phyloP scores from a whole-genome alignment of 768 basidiomycete genomes.

The Tricholoma furcatifolium region DNA sequence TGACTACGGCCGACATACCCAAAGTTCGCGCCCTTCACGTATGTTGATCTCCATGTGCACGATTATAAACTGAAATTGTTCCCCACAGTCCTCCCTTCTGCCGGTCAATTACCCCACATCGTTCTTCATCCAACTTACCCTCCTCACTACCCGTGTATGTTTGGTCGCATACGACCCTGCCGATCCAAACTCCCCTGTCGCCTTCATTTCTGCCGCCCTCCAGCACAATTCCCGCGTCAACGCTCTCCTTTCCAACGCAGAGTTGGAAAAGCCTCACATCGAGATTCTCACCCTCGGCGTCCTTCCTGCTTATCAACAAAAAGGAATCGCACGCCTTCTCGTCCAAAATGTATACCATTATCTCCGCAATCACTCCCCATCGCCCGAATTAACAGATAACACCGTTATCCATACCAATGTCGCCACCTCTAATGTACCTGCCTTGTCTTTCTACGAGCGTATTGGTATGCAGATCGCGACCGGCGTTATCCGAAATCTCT shows the following conservation, averaged over 20 bases:
- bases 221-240: slow-evolving; percentile 23
- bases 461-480: slow-evolving; percentile 38
- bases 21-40: slow-evolving; percentile 42
- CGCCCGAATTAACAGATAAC: slow-evolving; percentile 19
- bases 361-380: slow-evolving; percentile 24
- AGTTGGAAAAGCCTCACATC: slow-evolving; percentile 29
- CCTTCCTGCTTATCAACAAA: slow-evolving; percentile 40
- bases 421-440: slow-evolving; percentile 39
- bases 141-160: slow-evolving; percentile 39
- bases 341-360: slow-evolving; percentile 30
- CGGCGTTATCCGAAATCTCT: slow-evolving; percentile 36
- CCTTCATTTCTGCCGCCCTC: slow-evolving; percentile 42
- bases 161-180: slow-evolving; percentile 35
- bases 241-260: slow-evolving; percentile 1
- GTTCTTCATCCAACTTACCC: slow-evolving; percentile 46
- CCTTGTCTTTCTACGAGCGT: slow-evolving; percentile 42
- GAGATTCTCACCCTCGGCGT: slow-evolving; percentile 56
- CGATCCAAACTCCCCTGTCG: slow-evolving; percentile 31
- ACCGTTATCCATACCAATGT: slow-evolving; percentile 43
- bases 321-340: slow-evolving; percentile 43
- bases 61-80: not conserved
- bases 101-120: slow-evolving; percentile 40
- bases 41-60: slow-evolving; percentile 20
- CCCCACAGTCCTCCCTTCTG: slow-evolving; percentile 31
- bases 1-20: slow-evolving; percentile 34